These are phyloP conservation scores for Zelonia costaricensis DNA, from an alignment of 208 protist genomes.

Conservation along the genomic window DNA sequence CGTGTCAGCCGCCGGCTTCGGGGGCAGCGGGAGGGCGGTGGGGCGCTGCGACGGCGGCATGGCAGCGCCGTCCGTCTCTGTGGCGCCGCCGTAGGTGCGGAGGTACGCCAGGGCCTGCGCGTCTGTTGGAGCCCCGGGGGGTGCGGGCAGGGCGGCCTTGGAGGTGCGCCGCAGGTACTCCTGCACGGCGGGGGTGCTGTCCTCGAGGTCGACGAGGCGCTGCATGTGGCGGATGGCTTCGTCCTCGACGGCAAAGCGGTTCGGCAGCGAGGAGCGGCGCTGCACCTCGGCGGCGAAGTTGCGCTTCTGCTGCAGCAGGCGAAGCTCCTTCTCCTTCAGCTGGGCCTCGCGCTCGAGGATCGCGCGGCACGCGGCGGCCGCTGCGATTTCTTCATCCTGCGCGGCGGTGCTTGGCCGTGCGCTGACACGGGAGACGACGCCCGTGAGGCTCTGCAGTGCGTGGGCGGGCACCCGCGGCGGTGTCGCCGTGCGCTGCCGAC, in stretches of 20 bases:
- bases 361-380: slow-evolving; percentile 44
- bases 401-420: slow-evolving; percentile 9
- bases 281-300: slow-evolving; percentile 53
- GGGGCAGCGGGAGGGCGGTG: slow-evolving; percentile 1
- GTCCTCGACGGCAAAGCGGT: slow-evolving; percentile 39
- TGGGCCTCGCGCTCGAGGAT: slow-evolving; percentile 52
- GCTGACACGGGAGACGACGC: slow-evolving; percentile 5
- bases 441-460: not conserved
- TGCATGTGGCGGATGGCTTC: slow-evolving; percentile 46
- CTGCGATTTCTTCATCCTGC: slow-evolving; percentile 35
- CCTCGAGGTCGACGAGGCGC: slow-evolving; percentile 36
- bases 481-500: not conserved
- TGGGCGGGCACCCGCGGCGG: not conserved
- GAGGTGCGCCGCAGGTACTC: slow-evolving; percentile 36
- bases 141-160: not conserved
- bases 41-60: no score
- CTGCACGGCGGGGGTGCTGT: slow-evolving; percentile 27
- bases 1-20: no score
- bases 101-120: slow-evolving; percentile 20
- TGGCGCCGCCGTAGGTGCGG: slow-evolving; percentile 12
- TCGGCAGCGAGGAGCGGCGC: slow-evolving; percentile 27
- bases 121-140: slow-evolving; percentile 7
- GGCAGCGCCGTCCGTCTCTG: no score
- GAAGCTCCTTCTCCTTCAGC: slow-evolving; percentile 49
- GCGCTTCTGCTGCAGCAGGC: slow-evolving; percentile 56